Percentiles rank a stretch among this genome's conserved stretches.
These are phyloP conservation scores for Calonectria crousiana DNA, from an alignment of 2,329 filamentous ascomycete genomes.

Conservation along the genomic window DNA sequence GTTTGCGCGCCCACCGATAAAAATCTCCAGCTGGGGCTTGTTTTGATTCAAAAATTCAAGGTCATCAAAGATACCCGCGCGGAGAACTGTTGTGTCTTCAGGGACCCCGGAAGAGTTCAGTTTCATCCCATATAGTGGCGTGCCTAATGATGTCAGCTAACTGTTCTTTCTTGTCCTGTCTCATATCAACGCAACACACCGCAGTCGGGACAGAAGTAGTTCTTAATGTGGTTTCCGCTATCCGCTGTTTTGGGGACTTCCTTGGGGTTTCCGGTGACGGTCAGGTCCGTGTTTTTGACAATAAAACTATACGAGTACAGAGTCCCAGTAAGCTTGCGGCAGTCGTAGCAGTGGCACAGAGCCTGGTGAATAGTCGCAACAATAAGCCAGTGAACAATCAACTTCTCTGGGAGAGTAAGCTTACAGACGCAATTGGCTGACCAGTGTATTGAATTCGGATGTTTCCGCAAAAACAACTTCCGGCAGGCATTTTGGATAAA, in stretches of 20 bases:
- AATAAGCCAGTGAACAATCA: not conserved
- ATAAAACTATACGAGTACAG: not conserved
- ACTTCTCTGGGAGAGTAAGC: not conserved
- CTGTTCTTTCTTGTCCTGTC: too few species aligned
- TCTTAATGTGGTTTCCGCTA: not conserved
- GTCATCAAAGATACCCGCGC: not conserved
- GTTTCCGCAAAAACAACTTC: not conserved
- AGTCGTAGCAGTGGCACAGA: not conserved
- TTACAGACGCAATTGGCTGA: not conserved
- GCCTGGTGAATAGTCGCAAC: not conserved
- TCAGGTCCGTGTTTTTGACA: not conserved
- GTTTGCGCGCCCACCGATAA: not conserved
- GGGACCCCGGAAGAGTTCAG: not conserved
- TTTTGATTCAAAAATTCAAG: not conserved
- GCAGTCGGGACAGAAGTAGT: slow-evolving; percentile 2
- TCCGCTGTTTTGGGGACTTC: not conserved
- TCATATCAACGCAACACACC: not conserved
- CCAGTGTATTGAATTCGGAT: not conserved
- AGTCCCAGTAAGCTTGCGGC: not conserved
- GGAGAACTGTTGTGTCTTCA: not conserved
- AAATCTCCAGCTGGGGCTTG: not conserved
- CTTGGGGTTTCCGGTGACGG: not conserved
- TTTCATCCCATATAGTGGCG: not conserved
- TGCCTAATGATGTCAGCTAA: not conserved
- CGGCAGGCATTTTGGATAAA: not conserved